phyloP scores from a whole-genome alignment of 441 rosid species.

The Erysimum cheiri region DNA sequence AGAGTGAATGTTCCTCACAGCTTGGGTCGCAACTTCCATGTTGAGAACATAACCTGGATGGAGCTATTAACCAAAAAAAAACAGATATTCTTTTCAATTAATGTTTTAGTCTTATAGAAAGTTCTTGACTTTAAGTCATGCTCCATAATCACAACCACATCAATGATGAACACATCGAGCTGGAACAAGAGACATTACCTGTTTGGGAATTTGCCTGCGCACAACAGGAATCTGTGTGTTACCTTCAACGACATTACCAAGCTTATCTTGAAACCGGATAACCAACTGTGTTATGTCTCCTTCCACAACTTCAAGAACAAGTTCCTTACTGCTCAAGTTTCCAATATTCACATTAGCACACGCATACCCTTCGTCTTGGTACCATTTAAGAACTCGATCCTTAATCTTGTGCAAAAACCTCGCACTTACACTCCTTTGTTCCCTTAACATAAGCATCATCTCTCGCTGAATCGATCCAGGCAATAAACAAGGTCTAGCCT shows the following conservation, averaged over 20 bases:
- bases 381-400: constrained; percentile 83
- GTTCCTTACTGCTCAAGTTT: constrained; percentile 71
- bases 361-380: constrained; percentile 79
- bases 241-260: constrained; percentile 91
- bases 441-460: constrained; percentile 66
- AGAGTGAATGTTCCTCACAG: constrained; percentile 72
- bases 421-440: constrained; percentile 68
- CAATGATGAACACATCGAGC: neutral
- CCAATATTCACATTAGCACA: constrained; percentile 80
- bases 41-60: constrained; percentile 75
- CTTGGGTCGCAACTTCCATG: constrained; percentile 84
- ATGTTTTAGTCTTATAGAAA: neutral
- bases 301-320: constrained; percentile 90
- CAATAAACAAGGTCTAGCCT: constrained; percentile 76
- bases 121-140: neutral
- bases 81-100: neutral
- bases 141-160: neutral
- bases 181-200: constrained; percentile 48
- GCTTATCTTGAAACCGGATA: constrained; percentile 82
- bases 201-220: constrained; percentile 76
- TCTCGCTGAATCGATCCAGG: constrained; percentile 56
- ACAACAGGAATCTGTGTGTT: constrained; percentile 72
- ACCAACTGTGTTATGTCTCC: constrained; percentile 81
- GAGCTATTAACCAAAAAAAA: constrained; percentile 54
- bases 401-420: constrained; percentile 75